Evolutionary conservation across 163 green algal genomes (phyloP).

Genomic region (Coccomyxa subellipsoidea): DNA sequence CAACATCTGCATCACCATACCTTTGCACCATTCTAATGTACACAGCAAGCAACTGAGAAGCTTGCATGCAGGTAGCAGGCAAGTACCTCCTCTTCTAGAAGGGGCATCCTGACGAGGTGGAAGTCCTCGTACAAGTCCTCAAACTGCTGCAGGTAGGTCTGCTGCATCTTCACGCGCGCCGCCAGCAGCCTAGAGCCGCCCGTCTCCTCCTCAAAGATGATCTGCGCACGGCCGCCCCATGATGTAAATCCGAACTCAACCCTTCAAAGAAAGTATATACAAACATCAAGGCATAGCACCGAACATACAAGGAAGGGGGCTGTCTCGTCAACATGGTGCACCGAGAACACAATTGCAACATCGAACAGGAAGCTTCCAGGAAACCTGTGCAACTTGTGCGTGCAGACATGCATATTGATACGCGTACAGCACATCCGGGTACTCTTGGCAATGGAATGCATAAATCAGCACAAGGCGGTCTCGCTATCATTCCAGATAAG

Average conservation of each 20-base stretch:
- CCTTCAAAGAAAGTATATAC: not conserved
- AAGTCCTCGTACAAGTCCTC: constrained; percentile 98
- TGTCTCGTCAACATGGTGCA: not conserved
- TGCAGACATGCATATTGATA: too few relatives aligned
- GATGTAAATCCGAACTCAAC: too few relatives aligned
- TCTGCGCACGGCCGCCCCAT: not conserved
- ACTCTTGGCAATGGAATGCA: too few relatives aligned
- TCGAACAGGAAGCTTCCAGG: too few relatives aligned
- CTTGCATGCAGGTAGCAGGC: not conserved
- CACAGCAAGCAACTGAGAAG: not conserved
- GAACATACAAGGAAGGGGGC: not conserved
- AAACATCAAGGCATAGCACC: not conserved
- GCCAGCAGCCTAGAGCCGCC: constrained; percentile 68
- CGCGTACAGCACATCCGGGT: too few relatives aligned
- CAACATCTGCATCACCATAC: not conserved
- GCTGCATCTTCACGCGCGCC: constrained; percentile 88
- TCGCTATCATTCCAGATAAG: too few relatives aligned
- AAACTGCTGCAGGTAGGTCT: constrained; percentile 92
- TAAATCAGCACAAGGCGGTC: too few relatives aligned
- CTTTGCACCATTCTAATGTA: not conserved
- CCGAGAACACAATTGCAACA: not conserved
- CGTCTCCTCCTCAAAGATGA: constrained; percentile 29
- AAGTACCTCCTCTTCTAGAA: constrained; percentile 87
- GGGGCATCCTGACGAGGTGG: constrained; percentile 88
- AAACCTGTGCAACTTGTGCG: too few relatives aligned